These are phyloP conservation scores for Saccharomycopsis phalli DNA, from an alignment of 1,139 yeast species.

Conservation along the genomic window DNA sequence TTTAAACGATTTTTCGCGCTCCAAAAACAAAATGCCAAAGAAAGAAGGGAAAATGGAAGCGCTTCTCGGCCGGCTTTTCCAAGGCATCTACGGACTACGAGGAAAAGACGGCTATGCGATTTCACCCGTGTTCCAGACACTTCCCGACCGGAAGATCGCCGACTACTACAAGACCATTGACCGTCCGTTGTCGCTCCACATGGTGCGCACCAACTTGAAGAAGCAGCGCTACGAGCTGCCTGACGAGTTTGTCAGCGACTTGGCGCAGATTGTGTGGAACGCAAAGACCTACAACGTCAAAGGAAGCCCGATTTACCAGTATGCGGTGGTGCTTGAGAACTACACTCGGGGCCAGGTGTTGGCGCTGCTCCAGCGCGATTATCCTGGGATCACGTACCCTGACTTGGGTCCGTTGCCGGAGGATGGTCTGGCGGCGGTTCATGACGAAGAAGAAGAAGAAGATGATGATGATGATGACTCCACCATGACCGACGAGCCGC, in stretches of 20 bases:
- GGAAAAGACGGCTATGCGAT: slow-evolving; percentile 26
- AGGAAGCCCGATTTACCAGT: slow-evolving; percentile 56
- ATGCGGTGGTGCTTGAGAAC: slow-evolving; percentile 63
- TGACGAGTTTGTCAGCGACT: slow-evolving; percentile 63
- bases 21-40: too few species aligned
- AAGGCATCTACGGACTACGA: slow-evolving; percentile 31
- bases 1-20: too few species aligned
- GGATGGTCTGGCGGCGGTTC: slow-evolving; percentile 26
- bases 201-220: slow-evolving; percentile 27
- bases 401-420: slow-evolving; percentile 68
- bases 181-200: slow-evolving; percentile 38
- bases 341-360: slow-evolving; percentile 47
- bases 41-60: not conserved
- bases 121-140: slow-evolving; percentile 35
- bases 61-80: slow-evolving; percentile 25
- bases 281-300: slow-evolving; percentile 77
- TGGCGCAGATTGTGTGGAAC: slow-evolving; percentile 83
- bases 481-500: slow-evolving; percentile 26
- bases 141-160: slow-evolving; percentile 35
- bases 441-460: slow-evolving; percentile 21
- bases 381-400: slow-evolving; percentile 49
- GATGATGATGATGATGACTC: slow-evolving; percentile 22
- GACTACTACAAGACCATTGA: slow-evolving; percentile 41
- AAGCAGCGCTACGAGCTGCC: slow-evolving; percentile 27
- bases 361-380: slow-evolving; percentile 37